phyloP scores from a whole-genome alignment of 2,329 filamentous ascomycete species.

The Botrytis pseudocinerea region DNA sequence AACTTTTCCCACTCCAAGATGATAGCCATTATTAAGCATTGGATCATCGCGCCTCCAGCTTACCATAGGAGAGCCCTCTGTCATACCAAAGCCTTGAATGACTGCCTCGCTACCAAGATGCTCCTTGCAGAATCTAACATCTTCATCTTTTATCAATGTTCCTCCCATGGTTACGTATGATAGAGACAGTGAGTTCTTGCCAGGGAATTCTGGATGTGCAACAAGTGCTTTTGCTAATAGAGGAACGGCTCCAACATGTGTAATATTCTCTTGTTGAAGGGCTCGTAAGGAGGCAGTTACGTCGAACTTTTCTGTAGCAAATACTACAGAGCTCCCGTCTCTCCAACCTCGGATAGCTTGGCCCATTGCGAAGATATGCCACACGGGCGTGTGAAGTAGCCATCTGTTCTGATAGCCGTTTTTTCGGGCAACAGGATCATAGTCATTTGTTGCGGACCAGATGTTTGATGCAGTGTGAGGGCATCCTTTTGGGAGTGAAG shows the following conservation, averaged over 20 bases:
- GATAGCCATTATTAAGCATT: conserved; percentile 1
- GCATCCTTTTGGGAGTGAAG: background rate
- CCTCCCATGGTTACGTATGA: conserved; percentile 20
- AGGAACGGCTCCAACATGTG: background rate
- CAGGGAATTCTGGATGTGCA: background rate
- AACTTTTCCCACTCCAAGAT: conserved; percentile 25
- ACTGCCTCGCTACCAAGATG: conserved; percentile 13
- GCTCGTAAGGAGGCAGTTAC: conserved; percentile 42
- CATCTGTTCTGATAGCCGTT: background rate
- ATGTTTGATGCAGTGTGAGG: background rate
- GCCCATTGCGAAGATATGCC: conserved; percentile 24
- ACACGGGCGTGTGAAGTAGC: conserved; percentile 24
- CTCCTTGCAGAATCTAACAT: conserved; percentile 21
- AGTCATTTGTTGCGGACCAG: background rate
- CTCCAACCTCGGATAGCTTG: conserved; percentile 20
- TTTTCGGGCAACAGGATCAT: background rate
- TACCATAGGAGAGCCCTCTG: conserved; percentile 21
- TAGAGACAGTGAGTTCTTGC: conserved; percentile 7
- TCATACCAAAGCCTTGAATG: conserved; percentile 23
- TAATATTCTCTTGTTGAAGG: background rate
- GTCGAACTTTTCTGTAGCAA: conserved; percentile 66
- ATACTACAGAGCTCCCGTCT: conserved; percentile 53
- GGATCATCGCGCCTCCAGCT: conserved; percentile 21
- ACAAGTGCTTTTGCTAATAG: background rate
- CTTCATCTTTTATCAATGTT: conserved; percentile 25